Base-by-base conservation (phyloP, 139 green algal genomes). In the Ostreobium quekettii region DNA sequence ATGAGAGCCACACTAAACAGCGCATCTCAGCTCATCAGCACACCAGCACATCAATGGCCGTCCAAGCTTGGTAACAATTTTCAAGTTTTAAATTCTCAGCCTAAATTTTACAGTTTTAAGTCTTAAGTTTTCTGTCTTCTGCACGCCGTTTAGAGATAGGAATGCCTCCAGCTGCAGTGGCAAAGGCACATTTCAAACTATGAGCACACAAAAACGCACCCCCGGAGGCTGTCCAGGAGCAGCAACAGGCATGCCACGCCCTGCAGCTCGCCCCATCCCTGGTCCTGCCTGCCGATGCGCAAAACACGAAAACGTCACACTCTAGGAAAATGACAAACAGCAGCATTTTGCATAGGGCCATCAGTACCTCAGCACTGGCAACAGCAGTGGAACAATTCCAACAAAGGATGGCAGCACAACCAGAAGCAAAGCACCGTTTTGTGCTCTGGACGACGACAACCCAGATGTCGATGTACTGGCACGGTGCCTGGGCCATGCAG, bases 181-280 rank as follows among this genome's bases (percentile, higher is more conserved):
- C 42, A 19, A 53, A 53, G 42, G 42, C 15, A 53, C 19, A 53
- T 26, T 26, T 26, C 11, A 53, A 53, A 53, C 42, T 53, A 19
- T 53, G 42, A 53, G 42, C 11, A 53, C 15, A 36, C 4, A 59
- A 3, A 26, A 29, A 59, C 79, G 79, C 56, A 91, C 83, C 48
- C 79, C 80, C n/a, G 86, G 85, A 8, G 88, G 83, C 57, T 87
- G 80, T 7, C 87, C 89, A 4, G 89, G 87, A 0, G 82, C 76
- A 1, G 80, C 77, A 4, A 88, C 71, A 26, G 90, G 85, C 74
- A 95, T 80, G 28, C 88, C 90, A 8, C 88, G 74, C 0, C 86
- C 88, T 7, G 87, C 91, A 36, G 91, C 89, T 53, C 81, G 76
- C 5, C 87, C 91, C 57, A 92, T 72, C 1, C 91, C 91, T 3